Evolutionary conservation across 2,329 filamentous ascomycete species (phyloP), one percentile per base, ranked within the genome.

Genomic region (Aureobasidium vineae): DNA sequence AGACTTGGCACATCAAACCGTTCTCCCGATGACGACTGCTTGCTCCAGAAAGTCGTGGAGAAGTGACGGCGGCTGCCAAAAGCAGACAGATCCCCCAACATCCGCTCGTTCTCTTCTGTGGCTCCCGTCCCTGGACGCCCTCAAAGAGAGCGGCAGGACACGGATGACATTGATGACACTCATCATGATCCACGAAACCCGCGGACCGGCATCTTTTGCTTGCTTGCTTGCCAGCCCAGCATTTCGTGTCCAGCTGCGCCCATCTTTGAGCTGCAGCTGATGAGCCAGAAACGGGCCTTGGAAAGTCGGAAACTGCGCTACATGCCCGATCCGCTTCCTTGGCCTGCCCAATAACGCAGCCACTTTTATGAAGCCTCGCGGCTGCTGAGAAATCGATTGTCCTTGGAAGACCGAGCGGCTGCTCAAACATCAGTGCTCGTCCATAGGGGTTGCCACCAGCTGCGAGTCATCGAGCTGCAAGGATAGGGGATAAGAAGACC

Each of bases 261-360:
- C 33, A 11, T 57, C 41, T 60, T 16, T 47, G 59, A 63, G 33
- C 33, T 52, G 59, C 59, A 52, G 59, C 59, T 52, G 45, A 52
- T 40, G 45, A 45, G 31, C 36, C 31, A 49, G 13, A 61, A 61
- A 47, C 43, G 57, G 57, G 41, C 21, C 41, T 61, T 49, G 57
- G 31, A 36, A 47, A 26, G 16, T 45, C 56, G 41, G 38, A 59
- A 59, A 33, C n/a, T 45, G 56, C 50, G 53, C 16, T 31, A 16
- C 40, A 41, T n/a, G 38, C 54, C 23, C 53, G 36, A 38, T 23
- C 28, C 59, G 59, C 49, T 63, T 52, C 8, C 59, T 63, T 63
- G 59, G 59, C 59, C 43, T n/a, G 6, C 43, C 59, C 59, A 63
- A 50, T 63, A 63, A 50, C 16, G 33, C 59, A 52, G 59, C 59